Evolutionary conservation across 176 grass and related monocot genomes (phyloP), one percentile per base, ranked within the genome.

Genomic region (Aechmea fasciata): DNA sequence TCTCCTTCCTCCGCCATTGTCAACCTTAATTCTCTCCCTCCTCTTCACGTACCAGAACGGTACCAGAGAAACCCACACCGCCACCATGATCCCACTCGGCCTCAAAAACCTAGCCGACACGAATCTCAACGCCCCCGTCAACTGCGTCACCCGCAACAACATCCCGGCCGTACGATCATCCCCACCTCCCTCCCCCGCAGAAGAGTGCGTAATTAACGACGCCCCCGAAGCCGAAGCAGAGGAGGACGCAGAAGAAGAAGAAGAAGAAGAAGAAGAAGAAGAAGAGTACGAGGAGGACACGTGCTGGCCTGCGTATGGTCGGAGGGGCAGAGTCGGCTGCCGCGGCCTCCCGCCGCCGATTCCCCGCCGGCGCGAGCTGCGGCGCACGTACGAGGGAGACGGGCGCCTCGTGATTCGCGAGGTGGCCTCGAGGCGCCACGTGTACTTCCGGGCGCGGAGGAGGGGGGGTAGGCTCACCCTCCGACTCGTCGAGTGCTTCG

Each of bases 261-360:
- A 41, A 11, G 61, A 57, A 0, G 20, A 15, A 2, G 48, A 52
- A n/a, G 25, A 9, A 9, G 70, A 61, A 13, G 49, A 18, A 0
- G 79, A 73, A 1, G 75, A 66, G 9, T 8, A 66, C 3, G 78
- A 76, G 0, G 64, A 68, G 22, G 65, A 69, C 1, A 66, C 62
- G 2, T 78, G 63, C 48, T 78, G 76, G 83, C 54, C 83, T 63
- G 63, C 79, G 52, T 74, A 81, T 61, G 81, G 83, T 17, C 62
- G 57, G 1, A 49, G 28, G 13, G n/a, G 51, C 0, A n/a, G 9
- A 6, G 33, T 41, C 33, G 33, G 33, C 10, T 13, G 65, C 14
- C 73, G 68, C 13, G 72, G 83, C 1, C 78, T 95, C 14, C 90
- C 87, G 3, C 83, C 78, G 12, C 83, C 83, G n/a, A 73, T 90